Base-by-base conservation (phyloP, 345 rosid species). In the Rhizophora apiculata region DNA sequence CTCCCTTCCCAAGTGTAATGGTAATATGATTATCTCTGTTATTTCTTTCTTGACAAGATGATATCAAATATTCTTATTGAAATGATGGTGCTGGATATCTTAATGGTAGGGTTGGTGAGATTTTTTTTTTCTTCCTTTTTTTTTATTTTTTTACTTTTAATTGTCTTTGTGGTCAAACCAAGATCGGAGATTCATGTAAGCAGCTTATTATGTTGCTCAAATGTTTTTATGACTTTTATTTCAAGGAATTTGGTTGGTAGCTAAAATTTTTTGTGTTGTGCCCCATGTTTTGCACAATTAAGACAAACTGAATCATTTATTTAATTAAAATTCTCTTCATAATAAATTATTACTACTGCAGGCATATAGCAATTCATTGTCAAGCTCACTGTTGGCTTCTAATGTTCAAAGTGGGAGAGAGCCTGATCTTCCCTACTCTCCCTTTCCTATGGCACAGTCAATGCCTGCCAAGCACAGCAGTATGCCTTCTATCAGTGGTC, bases 351-450 rank as follows among this genome's bases (percentile, higher is more conserved):
- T 9, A n/a, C 53, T 78, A 66, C 86, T 75, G 88, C 90, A 88
- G 78, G 89, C 82, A 4, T 90, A 92, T 75, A 62, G 91, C 54
- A 85, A 85, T 80, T 79, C 96, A n/a, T 74, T 90, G 79, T 95
- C 96, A 60, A 84, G 83, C 78, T 72, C 85, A 27, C 82, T 91
- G 74, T 67, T 95, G 86, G 81, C 92, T 49, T 86, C 96, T 74
- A 78, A 83, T 73, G 86, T 77, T 64, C 99, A 88, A 79, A 73
- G 80, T 55, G 96, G 74, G 10, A 85, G 96, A 84, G 97, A 91
- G 75, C 85, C 85, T 68, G 99, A 95, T 46, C 84, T 87, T 61
- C 86, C 87, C 72, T 92, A 88, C 72, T 90, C 96, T 49, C 88
- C 98, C 11, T 88, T 95, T 72, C 84, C 92, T 4, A 77, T 79